Base-by-base conservation (phyloP, 495 filamentous ascomycete species). In the Astrocystis sublimbata region DNA sequence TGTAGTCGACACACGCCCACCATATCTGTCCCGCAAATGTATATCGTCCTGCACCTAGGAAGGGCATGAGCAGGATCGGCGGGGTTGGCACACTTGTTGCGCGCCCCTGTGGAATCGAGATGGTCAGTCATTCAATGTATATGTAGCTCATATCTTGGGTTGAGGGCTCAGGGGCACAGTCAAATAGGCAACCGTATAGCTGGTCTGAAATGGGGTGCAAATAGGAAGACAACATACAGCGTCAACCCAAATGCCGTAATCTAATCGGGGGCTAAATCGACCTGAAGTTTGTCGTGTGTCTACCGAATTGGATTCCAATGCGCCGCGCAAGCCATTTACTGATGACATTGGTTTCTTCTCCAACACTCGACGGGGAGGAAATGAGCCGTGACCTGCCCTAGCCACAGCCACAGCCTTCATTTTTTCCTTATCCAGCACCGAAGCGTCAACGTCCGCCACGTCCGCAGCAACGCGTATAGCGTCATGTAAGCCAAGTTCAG, bases 221-320 rank as follows among this genome's bases (percentile, higher is more conserved):
- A 47, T 3, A 10, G 15, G 4, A 1, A 6, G 5, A 30, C 5
- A 28, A 49, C 46, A 6, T 30, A 49, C 46, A 4, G 59, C 30
- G 17, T 70, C 65, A 23, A 70, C 46, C 65, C 65, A 70, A n/a
- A 65, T 35, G 6, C 65, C 68, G 24, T 67, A 64, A 35, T 65
- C 65, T n/a, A 62, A 38, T 31, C 64, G 61, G 40, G 64, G 61
- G 3, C 41, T 62, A 10, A 53, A 24, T 17, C 38, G 41, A 26
- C 35, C 51, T 21, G 42, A 42, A 24, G 51, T 33, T 4, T 31
- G 43, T 7, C 43, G 12, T 24, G 46, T 38, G 43, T 23, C 49
- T 21, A 31, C n/a, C 9, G 13, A 35, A 15, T 13, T 24, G 3
- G 42, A 38, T 1, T 17, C 17, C 43, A 12, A 40, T 7, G 28